Evolutionary conservation across 768 basidiomycete species (phyloP), one percentile per base, ranked within the genome.

Genomic region (Suillus bovinus): DNA sequence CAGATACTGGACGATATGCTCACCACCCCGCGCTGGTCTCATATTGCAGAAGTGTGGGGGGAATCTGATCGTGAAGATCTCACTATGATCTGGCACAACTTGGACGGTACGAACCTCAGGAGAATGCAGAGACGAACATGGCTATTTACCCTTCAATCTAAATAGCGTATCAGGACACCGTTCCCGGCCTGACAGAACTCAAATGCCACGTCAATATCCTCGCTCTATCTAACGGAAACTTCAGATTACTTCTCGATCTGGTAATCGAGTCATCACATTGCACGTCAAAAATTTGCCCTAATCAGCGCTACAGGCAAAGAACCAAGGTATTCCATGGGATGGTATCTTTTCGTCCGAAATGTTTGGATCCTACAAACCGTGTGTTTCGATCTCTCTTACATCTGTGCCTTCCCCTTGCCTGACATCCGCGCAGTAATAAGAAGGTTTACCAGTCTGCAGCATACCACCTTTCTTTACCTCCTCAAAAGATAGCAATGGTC

Each of bases 331-430:
- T 4, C 87, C 87, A 0, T 89, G 86, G 87, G 87, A 89, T 61
- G 77, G 78, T 1, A 72, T 90, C 24, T 80, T 90, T 60, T 87
- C 87, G 1, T 75, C 81, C 1, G 86, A 87, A 60, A 73, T 89
- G 20, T 85, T 89, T 55, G 76, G 78, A 10, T 81, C 82, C 0
- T 89, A 82, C 77, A 90, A 90, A 68, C 86, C 88, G 88, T 89
- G 49, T 42, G 84, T 73, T 7, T 31, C 8, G n/a, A 33, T 38
- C 17, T 2, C 17, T 9, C 34, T 61, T 34, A 36, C 33, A 29
- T 49, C 3, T 13, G 8, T 39, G 3, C 8, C 0, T 14, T 47
- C 22, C 7, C 58, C 42, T 58, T 36, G 31, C 20, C 44, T 55
- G 24, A 22, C 55, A 8, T 34, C 11, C 24, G 2, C 38, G 16